A percentile compares a stretch with the other conserved stretches of the same genome.
phyloP scores from a whole-genome alignment of 2,329 filamentous ascomycete genomes.

The Beauveria scarabaeidicola region DNA sequence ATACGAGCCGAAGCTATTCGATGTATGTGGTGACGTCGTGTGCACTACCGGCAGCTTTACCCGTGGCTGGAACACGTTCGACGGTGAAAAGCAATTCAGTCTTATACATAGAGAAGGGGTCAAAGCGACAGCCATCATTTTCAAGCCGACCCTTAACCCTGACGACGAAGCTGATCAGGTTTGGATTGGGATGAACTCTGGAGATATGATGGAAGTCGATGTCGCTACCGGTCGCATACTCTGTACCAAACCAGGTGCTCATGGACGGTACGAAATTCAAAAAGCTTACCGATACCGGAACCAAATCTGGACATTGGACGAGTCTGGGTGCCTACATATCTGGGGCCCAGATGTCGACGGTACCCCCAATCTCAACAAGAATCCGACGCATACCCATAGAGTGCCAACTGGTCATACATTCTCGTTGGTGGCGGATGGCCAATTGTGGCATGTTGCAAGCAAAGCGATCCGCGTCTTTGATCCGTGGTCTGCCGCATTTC shows the following conservation, averaged over 20 bases:
- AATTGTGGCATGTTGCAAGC: constrained; percentile 80
- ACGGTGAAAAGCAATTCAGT: constrained; percentile 74
- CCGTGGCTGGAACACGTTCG: constrained; percentile 76
- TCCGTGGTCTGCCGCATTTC: constrained; percentile 65
- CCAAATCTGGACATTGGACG: constrained; percentile 91
- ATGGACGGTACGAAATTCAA: constrained; percentile 69
- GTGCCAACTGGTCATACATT: constrained; percentile 76
- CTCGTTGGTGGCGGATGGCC: constrained; percentile 76
- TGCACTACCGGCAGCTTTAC: constrained; percentile 84
- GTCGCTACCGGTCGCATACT: constrained; percentile 64
- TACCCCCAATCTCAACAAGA: constrained; percentile 64
- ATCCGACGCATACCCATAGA: constrained; percentile 64
- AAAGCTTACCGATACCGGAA: constrained; percentile 80
- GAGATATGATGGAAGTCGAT: constrained; percentile 86
- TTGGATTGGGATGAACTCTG: constrained; percentile 85
- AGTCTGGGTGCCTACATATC: constrained; percentile 75
- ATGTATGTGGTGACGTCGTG: constrained; percentile 78
- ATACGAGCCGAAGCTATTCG: constrained; percentile 79
- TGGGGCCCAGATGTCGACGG: constrained; percentile 72
- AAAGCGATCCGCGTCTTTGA: constrained; percentile 82
- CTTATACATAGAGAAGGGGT: constrained; percentile 76
- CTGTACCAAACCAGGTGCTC: constrained; percentile 59
- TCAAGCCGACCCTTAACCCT: constrained; percentile 72
- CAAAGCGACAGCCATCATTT: constrained; percentile 71
- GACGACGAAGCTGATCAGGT: constrained; percentile 72